Conservation (phyloP, 2,329 filamentous ascomycete species). For the Aspergillus sp. region DNA sequence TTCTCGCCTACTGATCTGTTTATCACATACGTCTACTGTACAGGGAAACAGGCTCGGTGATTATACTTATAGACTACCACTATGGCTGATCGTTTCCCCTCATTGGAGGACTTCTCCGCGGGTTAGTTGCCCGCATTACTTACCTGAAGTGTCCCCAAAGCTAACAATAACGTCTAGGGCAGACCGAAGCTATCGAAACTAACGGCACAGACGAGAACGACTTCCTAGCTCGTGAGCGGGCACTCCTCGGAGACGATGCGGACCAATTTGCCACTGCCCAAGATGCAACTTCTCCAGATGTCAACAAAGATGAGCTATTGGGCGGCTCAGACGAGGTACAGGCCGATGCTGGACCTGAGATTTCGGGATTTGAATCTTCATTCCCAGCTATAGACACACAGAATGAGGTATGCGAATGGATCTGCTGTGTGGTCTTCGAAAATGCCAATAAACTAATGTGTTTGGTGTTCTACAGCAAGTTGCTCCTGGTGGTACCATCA, state of each 20-base stretch:
- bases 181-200: conserved; percentile 33
- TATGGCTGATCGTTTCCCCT: conserved; percentile 79
- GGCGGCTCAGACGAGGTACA: conserved; percentile 53
- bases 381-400: conserved; percentile 79
- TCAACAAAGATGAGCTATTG: conserved; percentile 68
- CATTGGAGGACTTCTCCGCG: conserved; percentile 73
- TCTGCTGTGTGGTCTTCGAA: background rate
- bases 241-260: conserved; percentile 86
- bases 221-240: conserved; percentile 90
- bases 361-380: conserved; percentile 75
- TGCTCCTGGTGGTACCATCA: conserved; percentile 76
- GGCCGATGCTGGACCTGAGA: conserved; percentile 34
- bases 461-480: conserved; percentile 55
- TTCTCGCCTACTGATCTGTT: conserved; percentile 10
- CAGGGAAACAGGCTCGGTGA: background rate
- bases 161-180: conserved; percentile 32
- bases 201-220: conserved; percentile 65
- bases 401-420: conserved; percentile 62
- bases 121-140: conserved; percentile 41
- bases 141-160: conserved; percentile 18
- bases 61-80: background rate
- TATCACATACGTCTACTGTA: background rate
- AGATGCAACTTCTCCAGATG: conserved; percentile 63
- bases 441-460: conserved; percentile 14
- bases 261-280: conserved; percentile 79